Base-by-base conservation (phyloP, 805 yeast species). In the Lipomyces lipofer region DNA sequence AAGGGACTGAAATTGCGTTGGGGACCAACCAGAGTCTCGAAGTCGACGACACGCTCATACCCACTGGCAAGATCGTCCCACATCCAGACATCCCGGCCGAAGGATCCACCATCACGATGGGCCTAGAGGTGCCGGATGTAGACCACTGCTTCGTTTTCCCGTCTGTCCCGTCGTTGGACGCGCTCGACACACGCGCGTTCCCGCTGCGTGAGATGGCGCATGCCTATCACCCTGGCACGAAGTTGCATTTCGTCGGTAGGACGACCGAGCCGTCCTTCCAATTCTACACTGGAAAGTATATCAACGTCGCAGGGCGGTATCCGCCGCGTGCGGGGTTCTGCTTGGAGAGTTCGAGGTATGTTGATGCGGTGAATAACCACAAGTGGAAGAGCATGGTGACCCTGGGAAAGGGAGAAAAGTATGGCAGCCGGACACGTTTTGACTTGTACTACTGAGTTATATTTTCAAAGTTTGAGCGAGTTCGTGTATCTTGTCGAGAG, bases 201-300 rank as follows among this genome's bases (percentile, higher is more conserved):
- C 66, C 66, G 17, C 65, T 78, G 56, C 67, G 63, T 43, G 59
- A 70, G 24, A 70, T 81, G 22, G 68, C 76, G 29, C 74, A 71
- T 60, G 79, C 81, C 8, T 66, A 66, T 24, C 77, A 78, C 60
- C 78, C 82, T 13, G 70, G 69, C 21, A 69, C 82, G 3, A 67
- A 70, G 6, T 63, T 77, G 46, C 69, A 71, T 43, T 64, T 84
- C 36, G 67, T 68, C 19, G 77, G 78, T 7, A 64, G 67, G 15
- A 73, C 86, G 6, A 84, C 88, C 2, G 89, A 84, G 54, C 89
- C 88, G 5, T 71, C 82, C 1, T 82, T 80, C 73, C 87, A 83
- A 67, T 71, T 84, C 38, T 84, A 83, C 68, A 82, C 87, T 28
- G 86, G 86, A 21, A 83, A 78, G 62, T 71, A 72, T 49, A 73